Evolutionary conservation across 768 basidiomycete species (phyloP), one percentile per base, ranked within the genome.

Genomic region (Punctularia strigosozonata): DNA sequence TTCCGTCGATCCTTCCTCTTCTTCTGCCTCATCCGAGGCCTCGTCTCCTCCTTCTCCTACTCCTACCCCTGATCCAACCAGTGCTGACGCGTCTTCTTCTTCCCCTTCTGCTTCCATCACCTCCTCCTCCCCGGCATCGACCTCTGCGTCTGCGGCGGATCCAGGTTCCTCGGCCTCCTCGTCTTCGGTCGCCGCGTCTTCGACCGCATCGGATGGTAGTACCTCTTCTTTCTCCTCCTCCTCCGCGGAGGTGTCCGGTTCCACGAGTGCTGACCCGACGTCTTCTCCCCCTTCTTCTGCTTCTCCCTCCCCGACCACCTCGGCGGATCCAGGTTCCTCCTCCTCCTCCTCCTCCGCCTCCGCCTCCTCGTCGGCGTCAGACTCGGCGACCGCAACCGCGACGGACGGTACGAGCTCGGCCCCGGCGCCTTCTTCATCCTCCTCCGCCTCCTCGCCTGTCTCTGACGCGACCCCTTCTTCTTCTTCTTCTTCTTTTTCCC

Each of bases 381-480:
- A 24, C 3, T 17, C 45, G 25, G 25, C 37, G 7, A 31, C 22
- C 20, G 25, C 42, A 6, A 36, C 42, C 3, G 20, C 47, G 17
- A 34, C 37, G 25, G 33, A 31, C 28, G 21, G 32, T 25, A 12
- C 37, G 33, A 19, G 31, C n/a, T 32, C 23, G 19, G 21, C 22
- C 30, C 25, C 28, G 21, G 30, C 32, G 10, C 14, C 43, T 14
- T 25, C 37, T 36, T 23, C 43, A 13, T 36, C 28, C 10, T 34
- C 36, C 40, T 38, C 40, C 12, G 33, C 44, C 25, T 38, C 41
- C 12, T 28, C 37, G 43, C 40, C 32, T 28, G 22, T 8, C 17
- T 8, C 39, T 18, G 39, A n/a, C 36, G 21, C 19, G 18, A n/a
- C 17, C 25, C 17, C 18, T 14, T 17, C 39, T 25, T 10, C 38